Evolutionary conservation across 108 stramenopile genomes (phyloP).

Genomic region (Fragilariopsis cylindrus): DNA sequence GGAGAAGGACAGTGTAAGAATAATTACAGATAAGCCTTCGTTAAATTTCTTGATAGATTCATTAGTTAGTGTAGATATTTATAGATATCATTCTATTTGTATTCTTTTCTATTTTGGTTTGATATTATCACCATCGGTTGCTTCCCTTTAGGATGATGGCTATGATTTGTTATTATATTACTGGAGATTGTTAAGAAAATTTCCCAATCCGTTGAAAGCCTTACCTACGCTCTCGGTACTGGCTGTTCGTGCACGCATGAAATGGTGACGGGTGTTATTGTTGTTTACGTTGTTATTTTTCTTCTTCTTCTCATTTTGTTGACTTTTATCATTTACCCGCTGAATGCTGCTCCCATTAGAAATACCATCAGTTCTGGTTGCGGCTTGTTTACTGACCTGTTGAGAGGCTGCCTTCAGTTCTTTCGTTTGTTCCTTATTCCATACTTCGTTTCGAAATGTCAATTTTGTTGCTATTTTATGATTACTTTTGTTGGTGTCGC

Average conservation of each 20-base stretch:
- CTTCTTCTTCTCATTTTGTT: not conserved
- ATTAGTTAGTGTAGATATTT: too few relatives aligned
- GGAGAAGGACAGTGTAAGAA: too few relatives aligned
- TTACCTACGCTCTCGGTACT: slow-evolving; percentile 8
- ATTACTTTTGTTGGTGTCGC: not conserved
- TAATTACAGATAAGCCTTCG: too few relatives aligned
- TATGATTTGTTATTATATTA: not conserved
- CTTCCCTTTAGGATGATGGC: too few relatives aligned
- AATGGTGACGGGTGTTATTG: not conserved
- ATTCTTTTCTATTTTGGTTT: too few relatives aligned
- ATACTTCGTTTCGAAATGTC: slow-evolving; percentile 33
- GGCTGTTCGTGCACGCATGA: slow-evolving; percentile 1
- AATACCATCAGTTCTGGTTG: not conserved
- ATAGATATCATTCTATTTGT: too few relatives aligned
- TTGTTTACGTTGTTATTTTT: not conserved
- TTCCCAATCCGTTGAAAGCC: not conserved
- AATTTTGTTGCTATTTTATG: not conserved
- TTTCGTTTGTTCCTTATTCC: slow-evolving; percentile 20
- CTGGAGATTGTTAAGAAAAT: not conserved
- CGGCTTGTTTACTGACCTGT: not conserved
- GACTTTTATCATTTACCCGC: not conserved
- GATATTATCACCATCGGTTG: too few relatives aligned
- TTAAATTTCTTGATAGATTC: too few relatives aligned
- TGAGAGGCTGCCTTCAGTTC: slow-evolving; percentile 14
- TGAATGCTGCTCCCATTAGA: not conserved